These are phyloP conservation scores for Lotmaria passim DNA, from an alignment of 208 protist genomes.

Conservation along the genomic window DNA sequence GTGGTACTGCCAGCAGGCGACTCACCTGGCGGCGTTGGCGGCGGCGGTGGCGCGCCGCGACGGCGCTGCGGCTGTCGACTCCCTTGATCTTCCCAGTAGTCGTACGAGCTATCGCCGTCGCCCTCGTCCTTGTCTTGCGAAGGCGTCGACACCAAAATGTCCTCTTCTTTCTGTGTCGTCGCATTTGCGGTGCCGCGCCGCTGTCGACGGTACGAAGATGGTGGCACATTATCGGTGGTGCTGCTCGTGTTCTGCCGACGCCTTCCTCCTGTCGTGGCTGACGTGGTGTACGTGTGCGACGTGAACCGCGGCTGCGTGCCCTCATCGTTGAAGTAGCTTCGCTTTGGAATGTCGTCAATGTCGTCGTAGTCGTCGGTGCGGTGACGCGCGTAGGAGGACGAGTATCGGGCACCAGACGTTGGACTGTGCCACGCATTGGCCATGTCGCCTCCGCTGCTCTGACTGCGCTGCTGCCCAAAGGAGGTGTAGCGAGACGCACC, in stretches of 20 bases:
- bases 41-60: conserved; percentile 13
- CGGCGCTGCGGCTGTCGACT: not conserved
- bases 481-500: conserved; percentile 1
- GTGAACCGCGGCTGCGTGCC: too few relatives aligned
- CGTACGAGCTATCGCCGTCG: not conserved
- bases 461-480: conserved; percentile 1
- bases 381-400: conserved; percentile 16
- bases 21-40: not conserved
- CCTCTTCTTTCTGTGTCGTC: not conserved
- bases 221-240: not conserved
- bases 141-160: conserved; percentile 29
- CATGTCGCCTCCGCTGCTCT: not conserved
- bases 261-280: too few relatives aligned
- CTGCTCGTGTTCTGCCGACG: too few relatives aligned
- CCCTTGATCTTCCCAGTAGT: conserved; percentile 16
- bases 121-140: conserved; percentile 6
- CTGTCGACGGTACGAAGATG: not conserved
- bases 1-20: conserved; percentile 6
- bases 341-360: conserved; percentile 24
- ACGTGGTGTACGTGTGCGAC: not conserved
- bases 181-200: not conserved
- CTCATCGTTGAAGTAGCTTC: conserved; percentile 33
- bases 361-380: conserved; percentile 8
- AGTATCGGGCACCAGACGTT: too few relatives aligned
- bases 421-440: not conserved